Evolutionary conservation across 768 basidiomycete genomes (phyloP).

Genomic region (Naganishia friedmannii): DNA sequence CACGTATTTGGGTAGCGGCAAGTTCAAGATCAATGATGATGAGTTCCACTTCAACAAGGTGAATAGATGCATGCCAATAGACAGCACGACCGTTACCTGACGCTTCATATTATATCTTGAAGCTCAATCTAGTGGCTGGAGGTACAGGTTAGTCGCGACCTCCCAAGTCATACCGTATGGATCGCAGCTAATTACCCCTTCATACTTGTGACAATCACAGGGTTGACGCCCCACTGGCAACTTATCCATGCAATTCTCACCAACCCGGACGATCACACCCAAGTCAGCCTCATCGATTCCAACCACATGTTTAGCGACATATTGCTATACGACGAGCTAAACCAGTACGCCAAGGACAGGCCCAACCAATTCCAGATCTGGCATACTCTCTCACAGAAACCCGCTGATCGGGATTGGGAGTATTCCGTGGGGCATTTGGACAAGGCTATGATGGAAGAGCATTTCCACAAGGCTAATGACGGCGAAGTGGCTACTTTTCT

Average conservation of each 20-base stretch:
- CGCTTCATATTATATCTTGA: background rate
- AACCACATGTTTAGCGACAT: slow-evolving; percentile 27
- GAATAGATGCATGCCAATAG: background rate
- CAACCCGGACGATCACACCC: slow-evolving; percentile 12
- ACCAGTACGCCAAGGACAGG: slow-evolving; percentile 10
- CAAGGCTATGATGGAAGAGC: slow-evolving; percentile 26
- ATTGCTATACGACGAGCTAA: slow-evolving; percentile 31
- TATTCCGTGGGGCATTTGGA: slow-evolving; percentile 28
- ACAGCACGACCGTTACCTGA: background rate
- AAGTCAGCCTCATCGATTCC: slow-evolving; percentile 27
- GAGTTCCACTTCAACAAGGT: slow-evolving; percentile 28
- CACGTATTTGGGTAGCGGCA: slow-evolving; percentile 24
- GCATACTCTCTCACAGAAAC: slow-evolving; percentile 25
- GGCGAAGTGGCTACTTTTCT: slow-evolving; percentile 26
- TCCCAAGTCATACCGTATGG: no score
- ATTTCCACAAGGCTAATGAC: slow-evolving; percentile 22
- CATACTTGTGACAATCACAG: background rate
- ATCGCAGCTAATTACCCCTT: background rate
- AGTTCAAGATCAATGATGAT: slow-evolving; percentile 30
- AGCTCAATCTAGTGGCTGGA: slow-evolving; percentile 28
- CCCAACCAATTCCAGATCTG: slow-evolving; percentile 25
- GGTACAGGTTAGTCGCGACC: slow-evolving; percentile 23
- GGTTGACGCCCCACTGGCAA: slow-evolving; percentile 31
- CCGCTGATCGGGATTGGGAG: slow-evolving; percentile 25
- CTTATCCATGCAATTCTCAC: slow-evolving; percentile 27